Evolutionary conservation across 2,329 filamentous ascomycete genomes (phyloP).

Genomic region (Aspergillus glaucus): DNA sequence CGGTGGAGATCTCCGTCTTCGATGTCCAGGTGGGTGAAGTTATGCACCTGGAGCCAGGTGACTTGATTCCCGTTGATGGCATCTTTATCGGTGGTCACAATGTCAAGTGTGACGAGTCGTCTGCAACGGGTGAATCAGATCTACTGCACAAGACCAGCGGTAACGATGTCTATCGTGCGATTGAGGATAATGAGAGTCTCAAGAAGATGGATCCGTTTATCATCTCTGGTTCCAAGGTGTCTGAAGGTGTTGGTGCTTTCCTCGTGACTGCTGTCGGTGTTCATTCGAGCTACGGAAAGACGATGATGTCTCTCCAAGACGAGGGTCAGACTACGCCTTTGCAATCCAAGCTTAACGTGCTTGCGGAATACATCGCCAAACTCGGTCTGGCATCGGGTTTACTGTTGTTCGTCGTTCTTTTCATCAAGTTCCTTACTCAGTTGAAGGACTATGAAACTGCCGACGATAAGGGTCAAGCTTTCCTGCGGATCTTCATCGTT

Average conservation of each 20-base stretch:
- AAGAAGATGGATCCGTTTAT: slow-evolving; percentile 73
- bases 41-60: slow-evolving; percentile 65
- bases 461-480: slow-evolving; percentile 51
- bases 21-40: slow-evolving; percentile 70
- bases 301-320: slow-evolving; percentile 69
- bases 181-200: slow-evolving; percentile 54
- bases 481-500: slow-evolving; percentile 54
- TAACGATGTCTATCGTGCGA: slow-evolving; percentile 58
- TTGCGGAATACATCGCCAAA: slow-evolving; percentile 76
- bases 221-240: slow-evolving; percentile 70
- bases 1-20: slow-evolving; percentile 62
- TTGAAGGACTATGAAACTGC: slow-evolving; percentile 47
- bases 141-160: slow-evolving; percentile 61
- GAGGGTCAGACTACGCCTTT: slow-evolving; percentile 72
- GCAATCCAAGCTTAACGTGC: slow-evolving; percentile 68
- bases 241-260: slow-evolving; percentile 69
- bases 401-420: slow-evolving; percentile 68
- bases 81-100: slow-evolving; percentile 62
- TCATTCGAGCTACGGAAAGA: slow-evolving; percentile 70
- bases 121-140: slow-evolving; percentile 70
- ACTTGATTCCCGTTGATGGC: slow-evolving; percentile 66
- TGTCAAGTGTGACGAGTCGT: slow-evolving; percentile 66
- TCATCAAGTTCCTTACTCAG: slow-evolving; percentile 68
- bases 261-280: slow-evolving; percentile 68
- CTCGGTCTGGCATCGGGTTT: slow-evolving; percentile 65